These are phyloP conservation scores for Opeltia flavorubescens DNA, from an alignment of 495 filamentous ascomycete species.

Conservation along the genomic window DNA sequence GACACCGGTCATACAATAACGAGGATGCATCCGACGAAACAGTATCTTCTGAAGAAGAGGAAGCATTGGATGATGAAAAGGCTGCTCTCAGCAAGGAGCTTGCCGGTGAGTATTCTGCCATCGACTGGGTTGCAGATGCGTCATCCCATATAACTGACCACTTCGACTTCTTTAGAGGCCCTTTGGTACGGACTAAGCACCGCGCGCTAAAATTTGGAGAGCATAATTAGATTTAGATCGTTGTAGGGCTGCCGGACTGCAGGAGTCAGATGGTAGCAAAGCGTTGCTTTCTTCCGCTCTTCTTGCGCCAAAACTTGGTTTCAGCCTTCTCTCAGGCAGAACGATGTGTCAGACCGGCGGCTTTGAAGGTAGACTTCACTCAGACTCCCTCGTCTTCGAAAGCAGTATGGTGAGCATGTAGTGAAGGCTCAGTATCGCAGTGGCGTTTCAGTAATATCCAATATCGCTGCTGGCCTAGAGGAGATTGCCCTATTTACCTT, in stretches of 20 bases:
- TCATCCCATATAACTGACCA: constrained; percentile 2
- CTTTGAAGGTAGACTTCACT: background rate
- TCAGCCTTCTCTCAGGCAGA: background rate
- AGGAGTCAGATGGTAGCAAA: background rate
- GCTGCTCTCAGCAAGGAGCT: background rate
- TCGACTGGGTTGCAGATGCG: background rate
- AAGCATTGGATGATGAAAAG: background rate
- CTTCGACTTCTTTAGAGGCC: background rate
- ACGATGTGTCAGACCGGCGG: background rate
- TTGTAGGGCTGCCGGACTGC: background rate
- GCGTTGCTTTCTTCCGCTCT: background rate
- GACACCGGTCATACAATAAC: background rate
- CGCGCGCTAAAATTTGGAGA: background rate
- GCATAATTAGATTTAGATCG: background rate
- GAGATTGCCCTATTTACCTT: background rate
- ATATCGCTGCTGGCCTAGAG: background rate
- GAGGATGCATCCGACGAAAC: background rate
- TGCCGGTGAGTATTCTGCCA: background rate
- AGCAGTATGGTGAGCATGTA: background rate
- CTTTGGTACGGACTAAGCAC: background rate
- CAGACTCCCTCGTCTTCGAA: background rate
- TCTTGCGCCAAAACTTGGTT: background rate
- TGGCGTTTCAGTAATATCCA: background rate
- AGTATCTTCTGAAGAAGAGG: background rate
- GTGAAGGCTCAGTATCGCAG: background rate